Evolutionary conservation across 2,329 filamentous ascomycete genomes (phyloP).

Genomic region (Ascochyta viciae-villosae): DNA sequence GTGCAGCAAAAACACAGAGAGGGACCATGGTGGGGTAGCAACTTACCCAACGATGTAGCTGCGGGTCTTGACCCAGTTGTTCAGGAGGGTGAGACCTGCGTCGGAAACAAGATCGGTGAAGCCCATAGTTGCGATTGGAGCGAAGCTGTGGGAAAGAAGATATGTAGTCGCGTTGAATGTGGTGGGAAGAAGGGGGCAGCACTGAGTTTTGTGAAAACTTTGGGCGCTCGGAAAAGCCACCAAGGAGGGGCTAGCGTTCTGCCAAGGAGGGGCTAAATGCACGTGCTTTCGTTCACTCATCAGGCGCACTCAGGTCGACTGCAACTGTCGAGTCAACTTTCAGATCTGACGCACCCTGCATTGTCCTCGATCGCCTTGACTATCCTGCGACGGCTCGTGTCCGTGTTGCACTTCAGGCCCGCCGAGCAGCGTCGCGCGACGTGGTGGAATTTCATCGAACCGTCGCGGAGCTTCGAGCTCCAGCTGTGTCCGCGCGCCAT

Average conservation of each 20-base stretch:
- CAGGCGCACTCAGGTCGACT: neutral
- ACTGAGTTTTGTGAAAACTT: slow-evolving; percentile 31
- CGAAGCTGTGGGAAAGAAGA: slow-evolving; percentile 16
- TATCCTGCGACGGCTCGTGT: neutral
- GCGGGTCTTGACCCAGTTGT: slow-evolving; percentile 76
- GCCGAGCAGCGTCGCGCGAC: slow-evolving; percentile 9
- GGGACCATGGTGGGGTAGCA: slow-evolving; percentile 37
- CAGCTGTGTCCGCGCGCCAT: slow-evolving; percentile 28
- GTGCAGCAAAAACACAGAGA: slow-evolving; percentile 26
- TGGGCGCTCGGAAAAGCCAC: slow-evolving; percentile 12
- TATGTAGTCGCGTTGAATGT: slow-evolving; percentile 24
- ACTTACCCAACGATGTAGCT: slow-evolving; percentile 86
- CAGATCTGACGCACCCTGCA: neutral
- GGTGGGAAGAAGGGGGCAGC: slow-evolving; percentile 22
- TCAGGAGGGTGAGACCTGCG: slow-evolving; percentile 71
- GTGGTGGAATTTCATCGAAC: slow-evolving; percentile 33
- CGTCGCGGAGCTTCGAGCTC: slow-evolving; percentile 32
- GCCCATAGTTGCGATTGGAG: slow-evolving; percentile 63
- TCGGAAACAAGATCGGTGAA: slow-evolving; percentile 73
- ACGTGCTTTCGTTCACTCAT: slow-evolving; percentile 15
- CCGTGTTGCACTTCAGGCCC: neutral
- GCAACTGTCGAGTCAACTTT: neutral
- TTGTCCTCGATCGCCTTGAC: neutral
- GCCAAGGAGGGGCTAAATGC: slow-evolving; percentile 19
- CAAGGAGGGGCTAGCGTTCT: slow-evolving; percentile 16